Conservation (phyloP, 176 grass and related monocot species). For the Pharus latifolius region DNA sequence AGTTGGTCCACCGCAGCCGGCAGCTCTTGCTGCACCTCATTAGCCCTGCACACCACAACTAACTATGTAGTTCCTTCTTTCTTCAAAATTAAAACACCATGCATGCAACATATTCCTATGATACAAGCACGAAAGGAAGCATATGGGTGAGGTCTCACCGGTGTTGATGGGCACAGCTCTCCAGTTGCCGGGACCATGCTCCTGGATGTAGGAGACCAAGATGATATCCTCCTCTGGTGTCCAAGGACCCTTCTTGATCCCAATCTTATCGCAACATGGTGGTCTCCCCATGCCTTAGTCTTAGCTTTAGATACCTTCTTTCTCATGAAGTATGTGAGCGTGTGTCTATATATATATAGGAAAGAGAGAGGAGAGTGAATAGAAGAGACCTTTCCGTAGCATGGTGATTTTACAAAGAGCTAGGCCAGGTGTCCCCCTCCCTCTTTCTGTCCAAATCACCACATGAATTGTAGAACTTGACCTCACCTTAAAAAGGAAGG, state of each 20-base stretch:
- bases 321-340: constrained; percentile 5
- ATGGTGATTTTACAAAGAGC: too few species aligned
- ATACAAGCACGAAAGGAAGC: neutral
- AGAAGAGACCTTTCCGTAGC: neutral
- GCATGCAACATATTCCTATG: too few species aligned
- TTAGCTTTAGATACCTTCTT: neutral
- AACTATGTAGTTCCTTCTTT: neutral
- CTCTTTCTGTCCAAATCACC: constrained; percentile 33
- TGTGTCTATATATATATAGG: constrained; percentile 19
- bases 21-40: constrained; percentile 91
- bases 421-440: constrained; percentile 10
- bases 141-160: neutral
- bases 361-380: constrained; percentile 24
- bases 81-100: neutral
- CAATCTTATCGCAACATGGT: constrained; percentile 68
- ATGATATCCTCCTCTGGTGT: constrained; percentile 87
- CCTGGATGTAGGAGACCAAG: constrained; percentile 82
- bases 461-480: constrained; percentile 29
- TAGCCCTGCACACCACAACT: constrained; percentile 10
- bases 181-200: constrained; percentile 78
- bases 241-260: constrained; percentile 80
- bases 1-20: constrained; percentile 79
- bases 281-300: constrained; percentile 50
- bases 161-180: constrained; percentile 69
- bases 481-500: constrained; percentile 4